phyloP scores from a whole-genome alignment of 371 early-diverging fungal species.

The Lichtheimia corymbifera region DNA sequence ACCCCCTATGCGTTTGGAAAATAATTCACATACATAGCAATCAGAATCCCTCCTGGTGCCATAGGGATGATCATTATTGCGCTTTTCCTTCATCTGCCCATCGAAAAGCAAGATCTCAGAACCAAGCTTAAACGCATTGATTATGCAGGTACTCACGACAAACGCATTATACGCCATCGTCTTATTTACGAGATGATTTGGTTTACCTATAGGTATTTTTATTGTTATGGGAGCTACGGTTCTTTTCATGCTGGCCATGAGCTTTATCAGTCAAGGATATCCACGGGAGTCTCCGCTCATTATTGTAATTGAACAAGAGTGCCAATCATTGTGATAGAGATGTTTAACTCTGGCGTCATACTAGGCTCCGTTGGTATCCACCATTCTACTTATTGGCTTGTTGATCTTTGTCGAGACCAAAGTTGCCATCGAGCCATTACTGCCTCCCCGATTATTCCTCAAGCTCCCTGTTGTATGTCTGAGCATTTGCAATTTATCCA shows the following conservation, averaged over 20 bases:
- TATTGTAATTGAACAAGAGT: background rate
- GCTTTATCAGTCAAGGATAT: background rate
- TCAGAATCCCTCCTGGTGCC: background rate
- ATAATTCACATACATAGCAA: too few relatives aligned
- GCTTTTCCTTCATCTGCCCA: background rate
- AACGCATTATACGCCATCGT: background rate
- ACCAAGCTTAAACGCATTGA: background rate
- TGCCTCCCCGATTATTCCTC: background rate
- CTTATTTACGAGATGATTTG: background rate
- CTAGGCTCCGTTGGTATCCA: too few relatives aligned
- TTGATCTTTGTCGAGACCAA: background rate
- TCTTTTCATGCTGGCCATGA: constrained; percentile 1
- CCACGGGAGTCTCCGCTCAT: background rate
- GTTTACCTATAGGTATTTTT: background rate
- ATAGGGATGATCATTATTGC: background rate
- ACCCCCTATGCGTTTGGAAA: too few relatives aligned
- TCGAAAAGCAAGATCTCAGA: background rate
- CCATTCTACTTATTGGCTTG: background rate
- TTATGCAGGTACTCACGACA: background rate
- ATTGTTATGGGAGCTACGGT: background rate
- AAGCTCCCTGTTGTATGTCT: constrained; percentile 44
- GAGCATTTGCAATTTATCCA: constrained; percentile 50
- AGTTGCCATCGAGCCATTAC: background rate
- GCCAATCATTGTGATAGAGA: too few relatives aligned
- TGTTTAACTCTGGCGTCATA: too few relatives aligned